Percentiles rank a stretch among this genome's conserved stretches.
These are phyloP conservation scores for Alliaria petiolata DNA, from an alignment of 345 rosid genomes.

Conservation along the genomic window DNA sequence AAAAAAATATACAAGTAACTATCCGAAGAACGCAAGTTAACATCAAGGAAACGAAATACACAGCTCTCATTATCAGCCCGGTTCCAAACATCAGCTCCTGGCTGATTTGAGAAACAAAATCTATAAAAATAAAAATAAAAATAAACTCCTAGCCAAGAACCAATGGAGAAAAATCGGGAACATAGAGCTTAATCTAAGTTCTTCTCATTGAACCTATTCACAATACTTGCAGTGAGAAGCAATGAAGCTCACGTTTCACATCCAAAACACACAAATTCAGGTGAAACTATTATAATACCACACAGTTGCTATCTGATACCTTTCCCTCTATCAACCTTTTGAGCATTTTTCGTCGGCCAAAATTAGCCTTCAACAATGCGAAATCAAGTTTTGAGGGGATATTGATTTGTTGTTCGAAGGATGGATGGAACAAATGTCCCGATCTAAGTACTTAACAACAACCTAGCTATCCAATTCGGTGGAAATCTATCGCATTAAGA, in stretches of 20 bases:
- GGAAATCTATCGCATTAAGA: background rate
- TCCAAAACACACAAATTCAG: background rate
- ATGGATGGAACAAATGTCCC: background rate
- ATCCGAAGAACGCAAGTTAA: background rate
- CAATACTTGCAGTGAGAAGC: too few species aligned
- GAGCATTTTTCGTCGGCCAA: background rate
- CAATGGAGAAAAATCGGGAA: background rate
- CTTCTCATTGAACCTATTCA: background rate
- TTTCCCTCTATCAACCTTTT: too few species aligned
- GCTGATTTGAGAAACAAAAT: background rate
- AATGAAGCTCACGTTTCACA: background rate
- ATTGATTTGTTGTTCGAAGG: background rate
- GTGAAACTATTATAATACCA: background rate
- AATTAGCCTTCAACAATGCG: conserved; percentile 5
- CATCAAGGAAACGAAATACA: conserved; percentile 11
- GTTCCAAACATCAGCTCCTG: background rate
- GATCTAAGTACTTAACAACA: conserved; percentile 4
- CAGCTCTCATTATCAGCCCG: background rate
- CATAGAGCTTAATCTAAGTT: background rate
- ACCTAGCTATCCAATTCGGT: background rate
- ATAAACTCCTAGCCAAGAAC: background rate
- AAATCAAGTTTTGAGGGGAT: background rate
- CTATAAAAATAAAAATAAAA: background rate
- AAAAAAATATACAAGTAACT: background rate
- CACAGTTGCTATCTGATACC: background rate